phyloP scores from a whole-genome alignment of 768 basidiomycete species.

The Pleurotus pulmonarius region DNA sequence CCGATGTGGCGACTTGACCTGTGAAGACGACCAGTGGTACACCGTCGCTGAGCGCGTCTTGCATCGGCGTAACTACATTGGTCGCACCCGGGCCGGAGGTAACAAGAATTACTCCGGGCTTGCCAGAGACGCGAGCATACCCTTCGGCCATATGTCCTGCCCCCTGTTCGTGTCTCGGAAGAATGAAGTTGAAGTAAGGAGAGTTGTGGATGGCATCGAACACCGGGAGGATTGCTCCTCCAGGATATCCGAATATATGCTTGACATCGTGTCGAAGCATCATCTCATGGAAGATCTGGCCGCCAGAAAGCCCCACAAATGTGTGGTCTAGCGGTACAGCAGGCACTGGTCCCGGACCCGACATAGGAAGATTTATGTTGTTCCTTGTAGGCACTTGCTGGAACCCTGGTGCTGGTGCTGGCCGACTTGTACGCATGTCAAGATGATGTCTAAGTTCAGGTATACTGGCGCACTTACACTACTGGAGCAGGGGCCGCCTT shows the following conservation, averaged over 20 bases:
- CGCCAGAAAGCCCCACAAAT: constrained; percentile 93
- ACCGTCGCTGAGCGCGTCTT: constrained; percentile 94
- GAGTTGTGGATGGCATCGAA: constrained; percentile 99
- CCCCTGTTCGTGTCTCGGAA: constrained; percentile 96
- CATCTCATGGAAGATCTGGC: constrained; percentile 99
- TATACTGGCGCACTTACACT: constrained; percentile 40
- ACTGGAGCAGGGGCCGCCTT: constrained; percentile 60
- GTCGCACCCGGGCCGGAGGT: constrained; percentile 98
- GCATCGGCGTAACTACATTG: constrained; percentile 97
- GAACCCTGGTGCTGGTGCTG: constrained; percentile 54
- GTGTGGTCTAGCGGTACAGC: constrained; percentile 66
- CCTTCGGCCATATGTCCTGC: constrained; percentile 99
- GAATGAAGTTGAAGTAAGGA: constrained; percentile 89
- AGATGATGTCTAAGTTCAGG: background rate
- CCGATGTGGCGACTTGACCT: constrained; percentile 98
- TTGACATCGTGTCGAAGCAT: constrained; percentile 96
- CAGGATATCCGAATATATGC: constrained; percentile 97
- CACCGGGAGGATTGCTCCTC: constrained; percentile 98
- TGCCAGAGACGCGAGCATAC: constrained; percentile 95
- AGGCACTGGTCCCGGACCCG: constrained; percentile 36
- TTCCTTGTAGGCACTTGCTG: constrained; percentile 38
- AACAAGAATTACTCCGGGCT: constrained; percentile 96
- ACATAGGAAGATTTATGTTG: constrained; percentile 27
- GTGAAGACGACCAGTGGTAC: constrained; percentile 93
- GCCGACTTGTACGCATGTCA: constrained; percentile 42